Base-by-base conservation (phyloP, 176 grass and related monocot species). In the Dactylis glomerata region DNA sequence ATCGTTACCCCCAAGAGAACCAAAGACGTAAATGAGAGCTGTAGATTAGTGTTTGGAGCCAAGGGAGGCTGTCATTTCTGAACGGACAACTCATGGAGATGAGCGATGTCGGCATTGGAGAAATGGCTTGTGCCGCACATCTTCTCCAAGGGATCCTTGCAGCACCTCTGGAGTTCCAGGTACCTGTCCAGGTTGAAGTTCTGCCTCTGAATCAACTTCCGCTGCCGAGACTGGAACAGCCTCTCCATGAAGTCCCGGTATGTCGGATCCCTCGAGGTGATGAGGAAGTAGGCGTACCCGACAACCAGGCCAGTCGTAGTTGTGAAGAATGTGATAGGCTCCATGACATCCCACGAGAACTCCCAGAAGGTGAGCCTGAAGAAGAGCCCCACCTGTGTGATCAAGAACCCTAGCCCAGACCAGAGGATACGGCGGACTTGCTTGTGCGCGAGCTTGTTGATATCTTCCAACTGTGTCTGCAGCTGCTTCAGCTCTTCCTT, bases 311-410 rank as follows among this genome's bases (percentile, higher is more conserved):
- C 91, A 12, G 86, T 87, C 1, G 93, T 90, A 6, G 97, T 96
- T 9, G 88, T 79, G 84, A 99, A 99, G 90, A 96, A 99, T 2
- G 97, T 91, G 62, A 99, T 94, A 3, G 97, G 97, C 76, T 99
- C 97, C 97, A 99, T 99, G 56, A 99, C 97, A 10, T 99, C 97
- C 97, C 97, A 99, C 0, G 97, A 99, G 90, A 96, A 94, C 51
- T 99, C 97, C 97, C 97, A 99, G 89, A 99, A 99, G 11, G 97
- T 99, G 36, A 99, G 88, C 83, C 97, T 88, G 55, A 99, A 96
- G 82, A 96, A 96, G 54, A 99, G 86, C 34, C 97, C 91, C 2
- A 94, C 85, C 62, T 99, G 97, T 9, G 87, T 86, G 73, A 99
- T 85, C 30, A 95, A 57, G 84, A 92, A 85, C 16, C 86, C 97